Evolutionary conservation across 1,139 yeast species (phyloP).

Genomic region (Wickerhamomyces sp.): DNA sequence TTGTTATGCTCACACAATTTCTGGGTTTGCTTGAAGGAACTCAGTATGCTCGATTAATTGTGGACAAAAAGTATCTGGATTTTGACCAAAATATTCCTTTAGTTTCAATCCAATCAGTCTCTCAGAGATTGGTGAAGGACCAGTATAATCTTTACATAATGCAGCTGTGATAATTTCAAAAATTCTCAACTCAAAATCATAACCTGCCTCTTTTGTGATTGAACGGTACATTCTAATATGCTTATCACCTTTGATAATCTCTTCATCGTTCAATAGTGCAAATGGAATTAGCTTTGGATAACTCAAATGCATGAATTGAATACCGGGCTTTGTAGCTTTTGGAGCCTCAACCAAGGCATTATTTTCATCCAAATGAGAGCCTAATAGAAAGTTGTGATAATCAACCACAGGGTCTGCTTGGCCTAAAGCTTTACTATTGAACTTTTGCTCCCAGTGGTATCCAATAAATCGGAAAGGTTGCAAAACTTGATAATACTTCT

Average conservation of each 20-base stretch:
- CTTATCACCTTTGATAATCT: constrained; percentile 33
- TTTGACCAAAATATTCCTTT: constrained; percentile 23
- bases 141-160: constrained; percentile 27
- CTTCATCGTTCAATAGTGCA: constrained; percentile 42
- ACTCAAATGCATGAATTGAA: constrained; percentile 55
- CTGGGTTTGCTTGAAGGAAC: constrained; percentile 26
- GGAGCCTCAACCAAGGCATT: constrained; percentile 11
- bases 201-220: constrained; percentile 20
- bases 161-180: constrained; percentile 32
- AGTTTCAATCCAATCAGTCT: constrained; percentile 25
- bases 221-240: constrained; percentile 28
- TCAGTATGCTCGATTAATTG: constrained; percentile 26
- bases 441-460: constrained; percentile 36
- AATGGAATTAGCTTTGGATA: constrained; percentile 59
- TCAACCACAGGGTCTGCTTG: constrained; percentile 53
- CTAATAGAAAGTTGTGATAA: constrained; percentile 19
- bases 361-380: constrained; percentile 21
- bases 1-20: constrained; percentile 3
- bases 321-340: constrained; percentile 24
- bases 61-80: constrained; percentile 26
- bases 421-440: constrained; percentile 53
- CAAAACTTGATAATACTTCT: constrained; percentile 51
- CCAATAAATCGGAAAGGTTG: constrained; percentile 52
- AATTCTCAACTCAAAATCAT: constrained; percentile 33
- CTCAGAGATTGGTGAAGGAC: constrained; percentile 16